Base-by-base conservation (phyloP, 2,329 filamentous ascomycete genomes). In the Colletotrichum sp. region DNA sequence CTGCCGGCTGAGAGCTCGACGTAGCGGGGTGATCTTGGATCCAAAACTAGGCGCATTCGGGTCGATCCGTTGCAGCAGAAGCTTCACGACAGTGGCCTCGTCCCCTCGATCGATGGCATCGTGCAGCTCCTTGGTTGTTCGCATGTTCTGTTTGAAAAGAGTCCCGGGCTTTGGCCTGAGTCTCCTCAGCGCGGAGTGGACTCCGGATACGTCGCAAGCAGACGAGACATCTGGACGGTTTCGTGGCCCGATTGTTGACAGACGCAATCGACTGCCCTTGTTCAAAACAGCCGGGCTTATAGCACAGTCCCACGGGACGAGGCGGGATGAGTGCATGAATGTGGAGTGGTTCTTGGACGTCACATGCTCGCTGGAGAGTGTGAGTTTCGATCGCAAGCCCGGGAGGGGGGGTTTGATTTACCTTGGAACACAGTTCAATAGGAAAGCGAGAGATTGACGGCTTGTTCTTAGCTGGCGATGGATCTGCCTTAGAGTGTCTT, bases 61-160 rank as follows among this genome's bases (percentile, higher is more conserved):
- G 59, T 80, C 75, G 36, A 78, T 77, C 8, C 77, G 65, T 28
- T 79, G 73, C 30, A 78, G 68, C 12, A 81, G 69, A 4, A 81
- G 75, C 60, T 72, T 74, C 12, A 80, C 74, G 25, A 81, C 77
- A 59, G 78, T 74, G 12, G 75, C 70, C 12, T 72, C 70, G 32
- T 80, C 79, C 32, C 63, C 74, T 52, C 68, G 65, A 27, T 81
- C 79, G 39, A 81, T 81, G 70, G 80, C 80, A 19, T 78, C 71
- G 67, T 81, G 80, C 25, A 81, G 65, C 59, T 79, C 75, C 22
- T 78, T 75, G 6, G 72, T 77, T 11, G 75, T 64, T 28, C 69
- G 69, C n/a, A 63, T 72, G 67, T 57, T 77, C 48, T 71, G 77
- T 25, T 68, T 75, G 72, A 36, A 72, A 15, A 77, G n/a, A 4